Evolutionary conservation across 2,329 filamentous ascomycete species (phyloP).

Genomic region (Diaporthe vaccinii): DNA sequence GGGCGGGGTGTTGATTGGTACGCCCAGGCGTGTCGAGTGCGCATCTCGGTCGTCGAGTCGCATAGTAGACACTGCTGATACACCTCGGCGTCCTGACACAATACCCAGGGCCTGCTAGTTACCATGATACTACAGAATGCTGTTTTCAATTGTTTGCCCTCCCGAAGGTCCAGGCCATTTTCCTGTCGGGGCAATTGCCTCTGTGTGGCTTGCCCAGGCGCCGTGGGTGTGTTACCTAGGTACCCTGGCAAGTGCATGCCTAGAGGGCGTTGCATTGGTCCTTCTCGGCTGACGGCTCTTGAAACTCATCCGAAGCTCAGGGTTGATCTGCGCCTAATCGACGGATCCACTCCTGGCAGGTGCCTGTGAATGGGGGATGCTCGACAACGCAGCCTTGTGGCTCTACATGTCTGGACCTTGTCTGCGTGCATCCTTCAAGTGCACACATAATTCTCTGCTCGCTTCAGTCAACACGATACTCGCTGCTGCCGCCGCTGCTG

Average conservation of each 20-base stretch:
- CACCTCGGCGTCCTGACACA: conserved; percentile 1
- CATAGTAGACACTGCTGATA: conserved; percentile 11
- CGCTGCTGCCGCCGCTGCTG: not conserved
- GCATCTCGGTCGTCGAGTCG: not conserved
- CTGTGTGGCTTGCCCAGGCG: not conserved
- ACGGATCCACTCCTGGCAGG: conserved; percentile 10
- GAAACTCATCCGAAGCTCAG: conserved; percentile 34
- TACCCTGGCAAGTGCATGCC: conserved; percentile 4
- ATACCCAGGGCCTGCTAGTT: not conserved
- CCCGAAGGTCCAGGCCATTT: not conserved
- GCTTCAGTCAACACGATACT: not conserved
- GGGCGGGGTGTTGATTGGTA: not conserved
- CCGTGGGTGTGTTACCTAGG: not conserved
- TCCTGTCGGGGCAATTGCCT: not conserved
- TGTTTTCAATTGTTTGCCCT: not conserved
- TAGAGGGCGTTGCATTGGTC: not conserved
- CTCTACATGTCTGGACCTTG: conserved; percentile 4
- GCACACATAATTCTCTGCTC: not conserved
- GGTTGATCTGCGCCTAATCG: conserved; percentile 12
- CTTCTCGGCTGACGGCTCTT: conserved; percentile 30
- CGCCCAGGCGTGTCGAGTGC: not conserved
- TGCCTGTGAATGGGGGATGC: not conserved
- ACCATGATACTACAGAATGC: not conserved
- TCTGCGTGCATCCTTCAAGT: not conserved
- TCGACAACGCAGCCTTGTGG: conserved; percentile 11